A percentile compares a stretch with the other conserved stretches of the same genome.
These are phyloP conservation scores for Thalia dealbata DNA, from an alignment of 176 grass and related monocot species.

Conservation along the genomic window DNA sequence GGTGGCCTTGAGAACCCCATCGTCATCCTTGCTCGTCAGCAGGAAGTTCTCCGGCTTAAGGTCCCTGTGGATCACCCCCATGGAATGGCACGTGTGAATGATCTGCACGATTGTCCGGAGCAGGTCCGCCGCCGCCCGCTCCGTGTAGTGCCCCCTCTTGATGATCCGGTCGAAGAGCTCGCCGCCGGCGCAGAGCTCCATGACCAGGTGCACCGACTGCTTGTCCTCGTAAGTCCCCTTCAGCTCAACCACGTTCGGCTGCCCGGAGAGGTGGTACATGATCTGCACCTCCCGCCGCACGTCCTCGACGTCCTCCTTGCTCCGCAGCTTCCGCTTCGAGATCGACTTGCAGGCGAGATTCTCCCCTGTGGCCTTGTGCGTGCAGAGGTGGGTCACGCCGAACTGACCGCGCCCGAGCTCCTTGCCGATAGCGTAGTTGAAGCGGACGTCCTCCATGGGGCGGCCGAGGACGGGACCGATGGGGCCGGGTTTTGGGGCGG, in stretches of 20 bases:
- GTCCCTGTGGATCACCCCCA: not conserved
- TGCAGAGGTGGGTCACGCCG: not conserved
- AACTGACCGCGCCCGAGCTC: not conserved
- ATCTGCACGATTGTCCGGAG: not conserved
- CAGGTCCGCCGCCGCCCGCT: not conserved
- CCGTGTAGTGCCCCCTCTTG: constrained; percentile 62
- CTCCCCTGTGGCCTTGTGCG: not conserved
- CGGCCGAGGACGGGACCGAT: not conserved
- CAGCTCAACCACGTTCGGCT: not conserved
- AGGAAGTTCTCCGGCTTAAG: not conserved
- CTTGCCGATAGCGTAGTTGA: not conserved
- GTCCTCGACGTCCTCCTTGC: constrained; percentile 6
- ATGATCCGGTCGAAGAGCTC: constrained; percentile 99
- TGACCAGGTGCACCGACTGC: constrained; percentile 75
- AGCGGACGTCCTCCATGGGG: not conserved
- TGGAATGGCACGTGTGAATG: not conserved
- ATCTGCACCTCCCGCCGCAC: constrained; percentile 1
- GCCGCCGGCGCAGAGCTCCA: constrained; percentile 88
- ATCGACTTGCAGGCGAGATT: not conserved
- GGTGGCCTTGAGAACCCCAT: not conserved
- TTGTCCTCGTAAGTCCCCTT: constrained; percentile 6
- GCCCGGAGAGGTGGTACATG: constrained; percentile 6
- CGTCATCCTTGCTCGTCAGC: not conserved
- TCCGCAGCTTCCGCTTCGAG: not conserved
- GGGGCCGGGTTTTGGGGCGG: not conserved